Conservation (phyloP, 2,329 filamentous ascomycete species). For the Reticulascus tulasneorum region DNA sequence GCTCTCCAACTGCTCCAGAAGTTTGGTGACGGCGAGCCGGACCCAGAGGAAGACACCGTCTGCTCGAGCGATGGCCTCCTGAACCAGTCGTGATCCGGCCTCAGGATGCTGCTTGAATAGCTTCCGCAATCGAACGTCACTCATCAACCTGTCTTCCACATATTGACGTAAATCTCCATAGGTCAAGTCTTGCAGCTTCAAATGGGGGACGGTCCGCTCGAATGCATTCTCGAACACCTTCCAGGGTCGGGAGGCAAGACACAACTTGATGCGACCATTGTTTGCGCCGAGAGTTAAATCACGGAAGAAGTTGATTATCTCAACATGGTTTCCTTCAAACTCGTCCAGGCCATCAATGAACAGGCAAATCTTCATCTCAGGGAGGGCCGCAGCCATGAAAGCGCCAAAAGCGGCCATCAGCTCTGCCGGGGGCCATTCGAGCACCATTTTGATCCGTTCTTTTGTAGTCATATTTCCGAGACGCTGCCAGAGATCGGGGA, state of each 20-base stretch:
- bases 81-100: no score
- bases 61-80: no score
- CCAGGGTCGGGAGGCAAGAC: conserved; percentile 28
- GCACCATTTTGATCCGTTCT: conserved; percentile 22
- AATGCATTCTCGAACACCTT: conserved; percentile 21
- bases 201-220: no score
- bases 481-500: not conserved
- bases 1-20: no score
- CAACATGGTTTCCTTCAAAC: conserved; percentile 25
- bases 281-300: conserved; percentile 1
- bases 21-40: no score
- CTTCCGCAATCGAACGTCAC: no score
- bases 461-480: not conserved
- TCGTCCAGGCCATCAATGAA: conserved; percentile 31
- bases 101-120: no score
- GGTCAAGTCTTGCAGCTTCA: no score
- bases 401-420: conserved; percentile 16
- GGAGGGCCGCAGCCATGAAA: conserved; percentile 4
- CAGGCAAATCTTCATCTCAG: conserved; percentile 4
- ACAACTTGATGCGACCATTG: conserved; percentile 25
- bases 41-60: no score
- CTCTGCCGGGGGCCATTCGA: conserved; percentile 27
- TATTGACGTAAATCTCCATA: no score
- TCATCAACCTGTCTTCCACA: no score
- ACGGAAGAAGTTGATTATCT: conserved; percentile 23